A percentile compares a stretch with the other conserved stretches of the same genome.
phyloP scores from a whole-genome alignment of 768 basidiomycete genomes.

The Boletus barrowsii region DNA sequence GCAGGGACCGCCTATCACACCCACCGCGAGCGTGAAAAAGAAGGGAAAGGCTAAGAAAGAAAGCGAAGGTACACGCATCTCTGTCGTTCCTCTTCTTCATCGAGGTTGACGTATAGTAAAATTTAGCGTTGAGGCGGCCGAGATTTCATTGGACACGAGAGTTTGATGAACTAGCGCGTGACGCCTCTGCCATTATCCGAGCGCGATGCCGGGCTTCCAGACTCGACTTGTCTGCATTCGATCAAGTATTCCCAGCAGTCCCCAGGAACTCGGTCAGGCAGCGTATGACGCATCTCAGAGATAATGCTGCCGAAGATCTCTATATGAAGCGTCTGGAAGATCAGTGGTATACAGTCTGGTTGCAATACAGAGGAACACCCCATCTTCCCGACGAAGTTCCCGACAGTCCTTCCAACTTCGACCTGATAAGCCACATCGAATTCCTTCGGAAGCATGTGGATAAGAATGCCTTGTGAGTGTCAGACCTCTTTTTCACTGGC shows the following conservation, averaged over 20 bases:
- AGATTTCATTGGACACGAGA: constrained; percentile 83
- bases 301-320: constrained; percentile 61
- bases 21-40: constrained; percentile 34
- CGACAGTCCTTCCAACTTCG: constrained; percentile 66
- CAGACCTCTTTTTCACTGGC: background rate
- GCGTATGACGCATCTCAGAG: constrained; percentile 58
- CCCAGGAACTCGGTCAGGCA: constrained; percentile 69
- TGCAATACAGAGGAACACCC: constrained; percentile 61
- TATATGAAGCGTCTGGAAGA: constrained; percentile 81
- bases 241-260: constrained; percentile 79
- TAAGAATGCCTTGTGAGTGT: constrained; percentile 79
- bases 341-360: constrained; percentile 78
- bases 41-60: constrained; percentile 29
- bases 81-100: background rate
- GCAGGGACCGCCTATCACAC: constrained; percentile 45
- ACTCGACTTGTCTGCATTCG: constrained; percentile 69
- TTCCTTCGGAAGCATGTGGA: constrained; percentile 80
- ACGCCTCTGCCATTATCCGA: constrained; percentile 78
- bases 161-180: constrained; percentile 85
- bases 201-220: constrained; percentile 67
- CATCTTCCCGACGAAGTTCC: constrained; percentile 71
- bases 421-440: constrained; percentile 75
- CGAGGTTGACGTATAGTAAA: constrained; percentile 1
- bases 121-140: constrained; percentile 44
- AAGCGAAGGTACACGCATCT: constrained; percentile 26